Conservation (phyloP, 129 eudicot genomes). For the Centella asiatica region DNA sequence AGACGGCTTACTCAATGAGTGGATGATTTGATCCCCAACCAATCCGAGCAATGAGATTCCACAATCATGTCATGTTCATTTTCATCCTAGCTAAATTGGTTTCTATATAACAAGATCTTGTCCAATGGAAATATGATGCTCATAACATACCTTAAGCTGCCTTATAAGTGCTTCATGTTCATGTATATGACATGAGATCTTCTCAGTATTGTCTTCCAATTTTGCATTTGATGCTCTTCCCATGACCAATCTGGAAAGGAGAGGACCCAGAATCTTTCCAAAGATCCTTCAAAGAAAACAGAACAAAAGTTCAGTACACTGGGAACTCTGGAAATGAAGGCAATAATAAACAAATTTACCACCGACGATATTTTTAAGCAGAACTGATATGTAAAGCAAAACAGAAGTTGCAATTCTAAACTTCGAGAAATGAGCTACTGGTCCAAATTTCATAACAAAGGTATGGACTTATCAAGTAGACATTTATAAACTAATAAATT, state of each 20-base stretch:
- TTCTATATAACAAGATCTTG: neutral
- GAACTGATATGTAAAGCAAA: no score
- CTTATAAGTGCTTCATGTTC: conserved; percentile 62
- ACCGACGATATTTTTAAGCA: neutral
- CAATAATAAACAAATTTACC: neutral
- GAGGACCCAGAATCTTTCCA: conserved; percentile 27
- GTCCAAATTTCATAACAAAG: no score
- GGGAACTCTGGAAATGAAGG: neutral
- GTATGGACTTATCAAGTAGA: no score
- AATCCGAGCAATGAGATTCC: neutral
- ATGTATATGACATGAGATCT: conserved; percentile 37
- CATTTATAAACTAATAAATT: no score
- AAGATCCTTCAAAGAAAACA: conserved; percentile 14
- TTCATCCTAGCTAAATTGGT: neutral
- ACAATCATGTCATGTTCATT: neutral
- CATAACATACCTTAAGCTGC: conserved; percentile 52
- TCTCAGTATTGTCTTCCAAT: conserved; percentile 27
- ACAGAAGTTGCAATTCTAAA: neutral
- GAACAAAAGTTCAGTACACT: neutral
- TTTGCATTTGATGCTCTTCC: conserved; percentile 27
- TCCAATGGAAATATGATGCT: neutral
- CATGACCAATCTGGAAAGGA: conserved; percentile 20
- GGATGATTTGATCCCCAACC: no score
- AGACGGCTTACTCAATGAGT: neutral
- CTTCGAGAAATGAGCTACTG: no score